Base-by-base conservation (phyloP, 1,139 yeast species). In the Suhomyces bribrorum region DNA sequence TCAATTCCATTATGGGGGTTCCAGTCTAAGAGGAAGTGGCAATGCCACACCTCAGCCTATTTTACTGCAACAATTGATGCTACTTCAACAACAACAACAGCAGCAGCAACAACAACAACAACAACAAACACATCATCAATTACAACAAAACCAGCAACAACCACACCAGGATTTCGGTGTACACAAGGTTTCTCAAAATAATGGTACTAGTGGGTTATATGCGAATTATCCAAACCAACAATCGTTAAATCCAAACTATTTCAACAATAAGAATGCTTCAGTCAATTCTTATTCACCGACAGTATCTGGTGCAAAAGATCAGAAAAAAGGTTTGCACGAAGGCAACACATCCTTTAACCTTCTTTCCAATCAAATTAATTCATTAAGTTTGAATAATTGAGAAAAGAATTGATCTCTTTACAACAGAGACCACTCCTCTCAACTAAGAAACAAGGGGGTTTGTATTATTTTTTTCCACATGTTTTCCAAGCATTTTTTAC, bases 381-480 rank as follows among this genome's bases (percentile, higher is more conserved):
- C 69, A n/a, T 62, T 67, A 52, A 63, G 61, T 47, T 63, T 66
- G 50, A 62, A 63, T 48, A 39, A 46, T 27, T 39, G 28, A n/a
- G n/a, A n/a, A n/a, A n/a, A n/a, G n/a, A n/a, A n/a, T n/a, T n/a
- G n/a, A n/a, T n/a, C n/a, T n/a, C n/a, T n/a, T n/a, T n/a, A n/a
- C n/a, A n/a, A n/a, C n/a, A n/a, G n/a, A n/a, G n/a, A n/a, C n/a
- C n/a, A n/a, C n/a, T n/a, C n/a, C n/a, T n/a, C n/a, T n/a, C n/a
- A 29, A n/a, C 15, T 18, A 16, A 7, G 25, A 18, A 13, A 7
- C 5, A 26, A 27, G 17, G 23, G 14, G 7, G 22, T n/a, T 9
- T 15, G 24, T 5, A 9, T 9, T 11, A 12, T 23, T 26, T 27
- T 6, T 13, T 13, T 25, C 18, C 14, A 26, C 36, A 26, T 27